Evolutionary conservation across 345 rosid species (phyloP).

Genomic region (Viola odorata): DNA sequence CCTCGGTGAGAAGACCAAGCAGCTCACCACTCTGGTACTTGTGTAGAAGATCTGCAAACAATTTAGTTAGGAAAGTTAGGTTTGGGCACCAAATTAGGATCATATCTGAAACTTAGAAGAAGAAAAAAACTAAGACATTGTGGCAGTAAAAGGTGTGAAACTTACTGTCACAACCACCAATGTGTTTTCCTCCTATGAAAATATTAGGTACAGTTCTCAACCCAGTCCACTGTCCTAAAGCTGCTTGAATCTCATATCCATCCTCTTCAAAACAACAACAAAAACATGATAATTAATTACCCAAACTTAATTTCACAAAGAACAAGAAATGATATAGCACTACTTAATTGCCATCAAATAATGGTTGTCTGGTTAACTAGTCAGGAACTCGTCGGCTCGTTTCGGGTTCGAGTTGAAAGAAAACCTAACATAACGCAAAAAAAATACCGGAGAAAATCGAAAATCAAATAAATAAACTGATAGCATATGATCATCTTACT

Average conservation of each 20-base stretch:
- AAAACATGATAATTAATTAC: not conserved
- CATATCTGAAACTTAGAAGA: not conserved
- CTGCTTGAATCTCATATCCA: constrained; percentile 43
- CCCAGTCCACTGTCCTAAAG: constrained; percentile 57
- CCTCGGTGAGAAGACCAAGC: constrained; percentile 49
- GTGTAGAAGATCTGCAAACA: constrained; percentile 41
- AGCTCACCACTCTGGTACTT: constrained; percentile 49
- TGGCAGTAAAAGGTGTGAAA: no score
- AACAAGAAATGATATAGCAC: no score
- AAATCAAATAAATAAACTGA: no score
- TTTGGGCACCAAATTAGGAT: not conserved
- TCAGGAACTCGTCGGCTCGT: no score
- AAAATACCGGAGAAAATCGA: not conserved
- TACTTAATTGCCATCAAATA: no score
- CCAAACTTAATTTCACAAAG: not conserved
- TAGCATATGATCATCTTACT: constrained; percentile 21
- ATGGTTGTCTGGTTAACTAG: no score
- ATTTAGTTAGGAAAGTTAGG: not conserved
- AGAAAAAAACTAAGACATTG: not conserved
- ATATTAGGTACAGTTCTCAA: constrained; percentile 58
- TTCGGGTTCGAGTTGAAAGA: not conserved
- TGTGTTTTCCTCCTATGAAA: constrained; percentile 60
- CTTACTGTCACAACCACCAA: constrained; percentile 70
- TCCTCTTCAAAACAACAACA: constrained; percentile 28
- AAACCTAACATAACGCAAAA: not conserved